Conservation (phyloP, 805 yeast genomes). For the Kodamaea kaohsiungensis region DNA sequence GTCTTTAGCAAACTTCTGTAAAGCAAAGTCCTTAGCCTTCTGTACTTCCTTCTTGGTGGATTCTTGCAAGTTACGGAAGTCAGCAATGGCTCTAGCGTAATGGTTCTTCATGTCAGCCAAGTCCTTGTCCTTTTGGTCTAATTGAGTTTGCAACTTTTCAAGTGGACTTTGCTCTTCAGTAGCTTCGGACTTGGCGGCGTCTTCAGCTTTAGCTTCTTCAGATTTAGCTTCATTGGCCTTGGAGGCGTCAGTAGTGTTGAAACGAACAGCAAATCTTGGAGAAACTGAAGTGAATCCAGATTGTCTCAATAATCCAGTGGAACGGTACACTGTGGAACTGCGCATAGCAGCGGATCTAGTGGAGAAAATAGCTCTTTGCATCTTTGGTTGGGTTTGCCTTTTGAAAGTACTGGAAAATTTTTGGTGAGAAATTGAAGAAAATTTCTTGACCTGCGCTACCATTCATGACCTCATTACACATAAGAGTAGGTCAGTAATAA, state of each 20-base stretch:
- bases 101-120: conserved; percentile 80
- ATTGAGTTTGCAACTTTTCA: conserved; percentile 49
- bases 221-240: conserved; percentile 8
- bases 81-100: conserved; percentile 82
- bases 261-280: conserved; percentile 18
- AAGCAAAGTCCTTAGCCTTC: conserved; percentile 86
- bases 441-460: neutral
- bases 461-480: neutral
- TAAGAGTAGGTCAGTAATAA: neutral
- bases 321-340: conserved; percentile 11
- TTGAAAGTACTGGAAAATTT: conserved; percentile 5
- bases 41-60: conserved; percentile 84
- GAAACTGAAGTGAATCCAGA: conserved; percentile 5
- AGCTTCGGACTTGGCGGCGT: conserved; percentile 5
- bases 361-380: conserved; percentile 29
- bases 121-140: conserved; percentile 66
- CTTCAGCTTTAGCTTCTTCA: conserved; percentile 7
- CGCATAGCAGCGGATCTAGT: conserved; percentile 19
- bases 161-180: conserved; percentile 7
- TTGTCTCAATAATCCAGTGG: conserved; percentile 18
- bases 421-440: conserved; percentile 1
- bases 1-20: conserved; percentile 90
- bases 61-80: conserved; percentile 89
- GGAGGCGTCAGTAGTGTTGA: conserved; percentile 18
- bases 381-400: conserved; percentile 9